phyloP scores from a whole-genome alignment of 1,139 yeast species.

The Hyphopichia buzzinii region DNA sequence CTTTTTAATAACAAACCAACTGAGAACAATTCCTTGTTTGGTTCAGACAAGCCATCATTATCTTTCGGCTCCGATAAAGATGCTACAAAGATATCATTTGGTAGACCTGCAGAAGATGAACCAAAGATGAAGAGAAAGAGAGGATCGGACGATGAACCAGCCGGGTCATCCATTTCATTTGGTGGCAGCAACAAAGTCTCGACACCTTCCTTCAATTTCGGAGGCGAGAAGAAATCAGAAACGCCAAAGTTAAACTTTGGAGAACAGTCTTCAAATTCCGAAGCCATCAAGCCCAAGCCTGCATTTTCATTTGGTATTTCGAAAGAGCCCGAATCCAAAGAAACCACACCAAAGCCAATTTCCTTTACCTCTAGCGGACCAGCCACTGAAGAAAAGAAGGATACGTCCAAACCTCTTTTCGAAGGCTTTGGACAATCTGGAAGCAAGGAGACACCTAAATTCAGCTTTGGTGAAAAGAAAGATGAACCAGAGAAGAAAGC shows the following conservation, averaged over 20 bases:
- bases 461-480: slow-evolving; percentile 8
- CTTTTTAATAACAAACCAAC: background rate
- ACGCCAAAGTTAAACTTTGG: background rate
- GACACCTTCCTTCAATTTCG: slow-evolving; percentile 9
- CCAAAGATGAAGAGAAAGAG: background rate
- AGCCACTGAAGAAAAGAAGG: too few relatives aligned
- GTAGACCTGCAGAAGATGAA: background rate
- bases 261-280: background rate
- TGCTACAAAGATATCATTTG: slow-evolving; percentile 3
- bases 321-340: background rate
- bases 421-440: too few relatives aligned
- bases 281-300: background rate
- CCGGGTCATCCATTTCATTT: background rate
- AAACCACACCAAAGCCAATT: slow-evolving; percentile 8
- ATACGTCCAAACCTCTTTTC: too few relatives aligned
- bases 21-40: background rate
- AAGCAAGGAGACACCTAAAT: slow-evolving; percentile 11
- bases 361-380: background rate
- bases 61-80: background rate
- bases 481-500: background rate
- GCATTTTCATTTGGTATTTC: background rate
- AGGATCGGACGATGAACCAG: background rate
- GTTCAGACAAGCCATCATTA: background rate
- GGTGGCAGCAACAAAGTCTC: slow-evolving; percentile 1
- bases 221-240: slow-evolving; percentile 3